A percentile compares a stretch with the other conserved stretches of the same genome.
These are phyloP conservation scores for Monosporozyma siamensis DNA, from an alignment of 805 yeast genomes.

Conservation along the genomic window DNA sequence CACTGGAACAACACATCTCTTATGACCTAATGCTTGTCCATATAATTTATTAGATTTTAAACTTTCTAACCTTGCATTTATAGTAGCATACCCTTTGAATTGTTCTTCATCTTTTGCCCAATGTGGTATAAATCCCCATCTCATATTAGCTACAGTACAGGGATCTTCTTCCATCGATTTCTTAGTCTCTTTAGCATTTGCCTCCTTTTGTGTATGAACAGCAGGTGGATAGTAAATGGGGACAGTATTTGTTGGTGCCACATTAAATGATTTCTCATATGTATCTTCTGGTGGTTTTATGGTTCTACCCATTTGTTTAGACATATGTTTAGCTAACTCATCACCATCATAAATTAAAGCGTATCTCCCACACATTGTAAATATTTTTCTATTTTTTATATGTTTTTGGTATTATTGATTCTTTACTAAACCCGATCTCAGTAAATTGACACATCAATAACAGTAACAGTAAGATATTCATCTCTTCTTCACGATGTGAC, in stretches of 20 bases:
- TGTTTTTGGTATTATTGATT: neutral
- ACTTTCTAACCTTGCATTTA: slow-evolving; percentile 58
- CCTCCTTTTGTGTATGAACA: neutral
- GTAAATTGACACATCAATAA: too few species aligned
- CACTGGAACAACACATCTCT: slow-evolving; percentile 68
- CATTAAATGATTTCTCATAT: slow-evolving; percentile 37
- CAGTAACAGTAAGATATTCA: too few species aligned
- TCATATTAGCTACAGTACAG: slow-evolving; percentile 35
- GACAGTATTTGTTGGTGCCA: slow-evolving; percentile 49
- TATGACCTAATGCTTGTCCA: slow-evolving; percentile 39
- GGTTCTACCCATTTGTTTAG: slow-evolving; percentile 9
- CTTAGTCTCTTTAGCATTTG: neutral
- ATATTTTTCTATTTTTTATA: neutral
- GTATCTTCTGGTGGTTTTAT: slow-evolving; percentile 2
- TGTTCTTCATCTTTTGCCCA: slow-evolving; percentile 42
- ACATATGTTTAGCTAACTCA: slow-evolving; percentile 13
- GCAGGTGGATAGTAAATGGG: slow-evolving; percentile 30
- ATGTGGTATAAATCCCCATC: slow-evolving; percentile 70
- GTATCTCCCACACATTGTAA: slow-evolving; percentile 53
- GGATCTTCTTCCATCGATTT: neutral
- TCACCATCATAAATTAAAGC: slow-evolving; percentile 34
- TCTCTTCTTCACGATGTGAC: too few species aligned
- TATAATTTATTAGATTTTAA: slow-evolving; percentile 43
- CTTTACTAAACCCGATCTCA: too few species aligned
- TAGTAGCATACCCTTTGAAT: slow-evolving; percentile 37